A percentile compares a stretch with the other conserved stretches of the same genome.
Conservation (phyloP, 305 asterid genomes). For the Fraxinus sp. region DNA sequence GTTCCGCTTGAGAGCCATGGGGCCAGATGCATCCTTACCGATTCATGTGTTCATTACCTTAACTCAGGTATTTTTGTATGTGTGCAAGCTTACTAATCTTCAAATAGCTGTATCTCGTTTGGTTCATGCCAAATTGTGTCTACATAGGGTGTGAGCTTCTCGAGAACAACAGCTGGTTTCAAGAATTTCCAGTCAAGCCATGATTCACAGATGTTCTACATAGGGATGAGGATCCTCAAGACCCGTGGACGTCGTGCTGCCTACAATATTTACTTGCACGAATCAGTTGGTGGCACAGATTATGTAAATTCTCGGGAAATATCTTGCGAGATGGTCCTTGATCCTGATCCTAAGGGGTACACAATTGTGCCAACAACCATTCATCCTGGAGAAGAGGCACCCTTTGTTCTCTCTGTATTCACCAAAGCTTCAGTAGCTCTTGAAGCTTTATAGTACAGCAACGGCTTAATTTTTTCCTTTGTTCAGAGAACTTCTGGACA, state of each 20-base stretch:
- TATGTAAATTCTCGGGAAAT: slow-evolving; percentile 96
- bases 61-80: slow-evolving; percentile 62
- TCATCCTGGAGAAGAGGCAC: slow-evolving; percentile 99
- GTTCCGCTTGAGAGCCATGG: slow-evolving; percentile 84
- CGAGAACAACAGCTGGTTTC: slow-evolving; percentile 96
- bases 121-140: slow-evolving; percentile 13
- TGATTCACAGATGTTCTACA: slow-evolving; percentile 94
- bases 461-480: slow-evolving; percentile 4
- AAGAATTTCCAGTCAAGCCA: slow-evolving; percentile 95
- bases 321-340: slow-evolving; percentile 98
- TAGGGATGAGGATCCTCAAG: slow-evolving; percentile 95
- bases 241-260: slow-evolving; percentile 98
- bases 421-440: slow-evolving; percentile 84
- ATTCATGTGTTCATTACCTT: slow-evolving; percentile 92
- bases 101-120: not conserved
- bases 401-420: slow-evolving; percentile 91
- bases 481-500: slow-evolving; percentile 9
- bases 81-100: not conserved
- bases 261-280: slow-evolving; percentile 89
- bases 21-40: slow-evolving; percentile 88
- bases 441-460: slow-evolving; percentile 67
- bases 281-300: slow-evolving; percentile 98
- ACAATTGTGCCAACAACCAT: slow-evolving; percentile 96
- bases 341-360: slow-evolving; percentile 97
- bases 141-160: slow-evolving; percentile 94